These are phyloP conservation scores for rapeseed (Brassica napus) DNA, from an alignment of 345 rosid genomes.

Conservation along the genomic window Da-Ae NC_063440.1:19710501-19711000, in stretches of 20 bases:
- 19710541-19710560: neutral
- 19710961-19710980: conserved; percentile 55
- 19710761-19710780: conserved; percentile 13
- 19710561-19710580: neutral
- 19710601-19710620: neutral
- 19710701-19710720: conserved; percentile 32
- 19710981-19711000: conserved; percentile 56
- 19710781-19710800: conserved; percentile 12
- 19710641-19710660: conserved; percentile 25
- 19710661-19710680: conserved; percentile 25
- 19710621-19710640: neutral
- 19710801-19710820: conserved; percentile 36
- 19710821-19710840: conserved; percentile 51
- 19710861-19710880: conserved; percentile 46
- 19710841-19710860: conserved; percentile 60
- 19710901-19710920: conserved; percentile 46
- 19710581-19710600: neutral
- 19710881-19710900: conserved; percentile 40
- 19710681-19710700: conserved; percentile 22
- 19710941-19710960: conserved; percentile 41
- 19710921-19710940: conserved; percentile 44
- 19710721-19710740: conserved; percentile 28
- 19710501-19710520: conserved; percentile 48
- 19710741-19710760: conserved; percentile 38
- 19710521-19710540: conserved; percentile 29